Evolutionary conservation across 805 yeast genomes (phyloP).

Genomic region (Starmerella ratchasimensis): DNA sequence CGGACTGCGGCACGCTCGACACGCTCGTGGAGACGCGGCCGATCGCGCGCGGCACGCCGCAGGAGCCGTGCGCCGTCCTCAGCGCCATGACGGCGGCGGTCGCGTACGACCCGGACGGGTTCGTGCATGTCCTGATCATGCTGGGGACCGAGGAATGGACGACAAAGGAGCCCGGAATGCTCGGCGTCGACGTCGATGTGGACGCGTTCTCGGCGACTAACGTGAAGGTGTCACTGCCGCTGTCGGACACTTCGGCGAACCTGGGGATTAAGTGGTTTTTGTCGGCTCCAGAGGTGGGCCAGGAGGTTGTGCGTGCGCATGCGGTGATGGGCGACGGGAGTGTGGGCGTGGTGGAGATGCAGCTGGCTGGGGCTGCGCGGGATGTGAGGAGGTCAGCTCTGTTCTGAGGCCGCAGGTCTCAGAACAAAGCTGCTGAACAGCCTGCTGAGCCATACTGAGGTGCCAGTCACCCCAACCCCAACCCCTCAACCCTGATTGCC

Average conservation of each 20-base stretch:
- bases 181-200: not conserved
- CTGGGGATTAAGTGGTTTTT: not conserved
- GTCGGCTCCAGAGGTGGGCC: not conserved
- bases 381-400: no score
- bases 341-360: not conserved
- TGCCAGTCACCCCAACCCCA: no score
- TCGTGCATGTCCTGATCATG: not conserved
- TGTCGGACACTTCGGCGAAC: not conserved
- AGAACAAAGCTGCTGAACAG: not conserved
- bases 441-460: no score
- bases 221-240: not conserved
- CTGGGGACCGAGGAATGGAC: not conserved
- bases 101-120: no score
- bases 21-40: no score
- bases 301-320: not conserved
- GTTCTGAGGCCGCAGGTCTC: no score
- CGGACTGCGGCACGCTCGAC: no score
- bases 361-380: not conserved
- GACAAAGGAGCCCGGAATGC: not conserved
- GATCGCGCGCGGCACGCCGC: no score
- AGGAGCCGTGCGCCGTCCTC: no score
- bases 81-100: no score
- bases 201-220: not conserved
- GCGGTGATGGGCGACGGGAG: not conserved
- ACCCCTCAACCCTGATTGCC: not conserved